Evolutionary conservation across 805 yeast species (phyloP), one percentile per base, ranked within the genome.

Genomic region (Kluyveromyces aestuarii): DNA sequence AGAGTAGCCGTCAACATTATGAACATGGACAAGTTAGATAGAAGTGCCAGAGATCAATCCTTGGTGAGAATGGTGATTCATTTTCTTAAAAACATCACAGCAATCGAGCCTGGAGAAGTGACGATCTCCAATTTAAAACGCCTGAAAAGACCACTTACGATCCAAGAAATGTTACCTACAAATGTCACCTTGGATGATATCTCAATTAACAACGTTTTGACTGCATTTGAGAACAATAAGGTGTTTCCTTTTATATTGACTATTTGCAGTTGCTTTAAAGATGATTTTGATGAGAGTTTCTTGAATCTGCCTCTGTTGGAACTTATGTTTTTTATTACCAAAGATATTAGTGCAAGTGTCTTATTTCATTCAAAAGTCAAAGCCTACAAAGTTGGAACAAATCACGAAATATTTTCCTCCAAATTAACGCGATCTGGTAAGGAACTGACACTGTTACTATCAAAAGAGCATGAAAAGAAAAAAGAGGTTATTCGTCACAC

Each of bases 201-300:
- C 14, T 76, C 87, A 0, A 62, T 82, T 30, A 77, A 76, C 50
- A 69, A 76, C 1, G 80, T 84, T 2, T 61, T 91, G 2, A 50
- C 55, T 1, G 77, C 79, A 9, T 87, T 81, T 57, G 72, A 79
- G n/a, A 68, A 72, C 44, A 90, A 87, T 57, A 79, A 83, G 52
- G 96, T 87, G 1, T 72, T 93, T 41, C 77, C 76, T 43, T 79
- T 90, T 46, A 55, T 93, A 16, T 71, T 84, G n/a, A 82, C 95
- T 0, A 66, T 93, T 41, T 72, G 84, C 0, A 79, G 84, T 9
- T 77, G 84, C 0, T 64, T 88, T 25, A 84, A 81, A 2, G 59
- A 69, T 1, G 89, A 84, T 43, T 80, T 84, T 56, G 85, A 80
- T 50, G 76, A 72, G 35, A 72, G 76, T 39, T 69, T 79, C 30